Base-by-base conservation (phyloP, 345 rosid genomes). In the Camelina neglecta region DNA sequence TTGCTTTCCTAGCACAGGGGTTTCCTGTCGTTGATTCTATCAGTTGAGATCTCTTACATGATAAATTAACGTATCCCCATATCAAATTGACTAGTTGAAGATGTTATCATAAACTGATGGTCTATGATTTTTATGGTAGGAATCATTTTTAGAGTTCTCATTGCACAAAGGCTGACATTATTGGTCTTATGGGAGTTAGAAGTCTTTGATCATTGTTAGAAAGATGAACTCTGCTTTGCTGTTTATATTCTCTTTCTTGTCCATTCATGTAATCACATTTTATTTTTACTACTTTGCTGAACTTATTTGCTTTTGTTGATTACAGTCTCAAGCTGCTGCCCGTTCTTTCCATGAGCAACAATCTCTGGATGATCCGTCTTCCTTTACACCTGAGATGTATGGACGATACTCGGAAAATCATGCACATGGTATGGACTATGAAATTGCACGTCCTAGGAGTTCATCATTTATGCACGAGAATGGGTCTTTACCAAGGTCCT, bases 271-370 rank as follows among this genome's bases (percentile, higher is more conserved):
- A 39, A 4, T 16, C 44, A 12, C 26, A 23, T 36, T 72, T 35
- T 24, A 11, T 16, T 62, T 10, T 9, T 35, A 26, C 20, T 47
- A 15, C 50, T 70, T 47, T 23, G 26, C 15, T 71, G 12, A 63
- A 36, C 42, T 18, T 47, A 47, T 64, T 55, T 77, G 21, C 23
- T 65, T 53, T 67, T 60, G 73, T 67, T 31, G 29, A 55, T 48
- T 73, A 29, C 59, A 80, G 76, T 78, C 59, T 31, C 86, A 89
- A 89, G 87, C 85, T 75, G 79, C 82, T 71, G 55, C 62, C 44
- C 84, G 87, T 79, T 83, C 83, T 75, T 75, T 81, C 73, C 89
- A 86, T 66, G 94, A 87, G 64, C 85, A 92, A 73, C 93, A 84
- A 66, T 82, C 86, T 83, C 74, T 88, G 54, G 88, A 83, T 61